Evolutionary conservation across 2,329 filamentous ascomycete species (phyloP).

Genomic region (Arthrinium phaeospermum): DNA sequence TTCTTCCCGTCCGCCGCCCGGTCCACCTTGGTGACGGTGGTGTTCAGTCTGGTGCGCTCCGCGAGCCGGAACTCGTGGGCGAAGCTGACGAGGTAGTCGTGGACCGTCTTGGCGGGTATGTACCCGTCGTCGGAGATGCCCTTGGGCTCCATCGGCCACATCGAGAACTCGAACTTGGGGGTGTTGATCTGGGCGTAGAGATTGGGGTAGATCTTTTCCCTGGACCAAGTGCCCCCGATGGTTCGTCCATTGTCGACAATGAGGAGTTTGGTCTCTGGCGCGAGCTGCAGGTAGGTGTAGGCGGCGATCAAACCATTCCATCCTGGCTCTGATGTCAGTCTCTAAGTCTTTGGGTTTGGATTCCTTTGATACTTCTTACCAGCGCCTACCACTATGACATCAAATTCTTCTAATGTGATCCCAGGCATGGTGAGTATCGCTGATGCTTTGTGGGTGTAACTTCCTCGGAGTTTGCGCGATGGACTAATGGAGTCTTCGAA

Average conservation of each 20-base stretch:
- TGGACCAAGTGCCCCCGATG: conserved; percentile 25
- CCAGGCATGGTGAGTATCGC: neutral
- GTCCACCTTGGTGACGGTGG: too few relatives aligned
- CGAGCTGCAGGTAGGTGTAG: conserved; percentile 23
- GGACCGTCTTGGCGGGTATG: neutral
- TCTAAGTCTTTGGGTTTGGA: neutral
- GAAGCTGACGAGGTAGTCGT: too few relatives aligned
- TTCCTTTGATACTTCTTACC: neutral
- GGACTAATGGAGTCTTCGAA: too few relatives aligned
- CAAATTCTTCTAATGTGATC: neutral
- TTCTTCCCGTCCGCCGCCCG: too few relatives aligned
- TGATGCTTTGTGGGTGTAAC: neutral
- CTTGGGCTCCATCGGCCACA: neutral
- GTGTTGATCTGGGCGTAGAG: conserved; percentile 25
- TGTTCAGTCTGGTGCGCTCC: too few relatives aligned
- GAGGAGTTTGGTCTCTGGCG: conserved; percentile 21
- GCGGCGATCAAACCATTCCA: conserved; percentile 27
- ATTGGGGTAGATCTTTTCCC: conserved; percentile 26
- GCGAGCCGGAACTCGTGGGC: too few relatives aligned
- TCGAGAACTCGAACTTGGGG: neutral
- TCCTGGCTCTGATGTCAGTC: conserved; percentile 10
- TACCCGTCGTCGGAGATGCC: neutral
- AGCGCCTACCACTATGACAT: conserved; percentile 21
- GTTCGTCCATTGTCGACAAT: conserved; percentile 25
- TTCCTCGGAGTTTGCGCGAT: too few relatives aligned